Evolutionary conservation across 176 grass and related monocot genomes (phyloP).

Genomic region (Melocanna baccifera): DNA sequence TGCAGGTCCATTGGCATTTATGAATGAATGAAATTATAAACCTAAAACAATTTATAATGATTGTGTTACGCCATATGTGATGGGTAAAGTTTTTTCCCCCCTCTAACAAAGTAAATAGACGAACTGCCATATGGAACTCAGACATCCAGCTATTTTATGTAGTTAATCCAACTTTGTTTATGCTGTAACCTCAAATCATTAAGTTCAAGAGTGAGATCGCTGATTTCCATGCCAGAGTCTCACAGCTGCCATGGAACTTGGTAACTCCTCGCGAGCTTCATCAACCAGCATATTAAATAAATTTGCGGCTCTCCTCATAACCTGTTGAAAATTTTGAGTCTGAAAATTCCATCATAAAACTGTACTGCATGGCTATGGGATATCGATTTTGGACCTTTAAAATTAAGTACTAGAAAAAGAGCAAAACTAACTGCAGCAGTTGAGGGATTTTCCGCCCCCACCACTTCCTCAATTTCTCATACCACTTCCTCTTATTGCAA

Average conservation of each 20-base stretch:
- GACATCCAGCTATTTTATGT: background rate
- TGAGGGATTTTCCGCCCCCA: background rate
- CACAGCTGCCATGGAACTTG: constrained; percentile 66
- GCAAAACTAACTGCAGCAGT: constrained; percentile 3
- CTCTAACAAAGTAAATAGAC: background rate
- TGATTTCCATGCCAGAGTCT: constrained; percentile 81
- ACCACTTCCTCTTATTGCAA: background rate
- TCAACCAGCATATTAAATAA: constrained; percentile 71
- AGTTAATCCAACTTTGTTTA: background rate
- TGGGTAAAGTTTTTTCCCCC: background rate
- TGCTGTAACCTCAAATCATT: constrained; percentile 71
- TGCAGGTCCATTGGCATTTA: background rate
- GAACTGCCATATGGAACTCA: background rate
- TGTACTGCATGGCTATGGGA: background rate
- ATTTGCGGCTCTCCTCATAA: constrained; percentile 70
- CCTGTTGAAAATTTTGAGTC: constrained; percentile 41
- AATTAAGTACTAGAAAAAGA: background rate
- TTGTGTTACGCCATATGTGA: background rate
- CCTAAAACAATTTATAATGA: background rate
- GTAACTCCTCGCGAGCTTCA: constrained; percentile 62
- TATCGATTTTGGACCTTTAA: background rate
- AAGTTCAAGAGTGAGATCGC: constrained; percentile 83
- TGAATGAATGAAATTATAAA: background rate
- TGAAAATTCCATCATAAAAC: background rate
- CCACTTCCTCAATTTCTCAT: background rate